Base-by-base conservation (phyloP, 1,284 basidiomycete genomes). In the Nidula niveotomentosa region DNA sequence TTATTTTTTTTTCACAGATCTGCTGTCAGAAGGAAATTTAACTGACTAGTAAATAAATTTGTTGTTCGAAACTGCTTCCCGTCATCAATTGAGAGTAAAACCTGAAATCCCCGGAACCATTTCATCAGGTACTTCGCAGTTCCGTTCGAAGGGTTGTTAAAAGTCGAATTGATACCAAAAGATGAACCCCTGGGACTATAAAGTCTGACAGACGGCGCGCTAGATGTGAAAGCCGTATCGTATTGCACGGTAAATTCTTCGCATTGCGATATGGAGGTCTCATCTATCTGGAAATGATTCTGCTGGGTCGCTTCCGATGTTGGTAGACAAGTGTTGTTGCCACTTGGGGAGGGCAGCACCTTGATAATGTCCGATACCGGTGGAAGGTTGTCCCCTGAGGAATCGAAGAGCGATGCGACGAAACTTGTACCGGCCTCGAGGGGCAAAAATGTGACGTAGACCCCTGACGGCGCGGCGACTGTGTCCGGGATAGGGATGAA, bases 401-500 rank as follows among this genome's bases (percentile, higher is more conserved):
- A 68, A 62, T 81, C 76, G 56, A 84, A 78, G 36, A 87, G 73
- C 9, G 82, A 81, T 0, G 81, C 81, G 51, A 88, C 63, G 56
- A 86, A 85, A 18, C 68, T 63, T 5, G 79, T 77, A 35, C 75
- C 77, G 2, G 72, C 76, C 3, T 73, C 58, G 13, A 85, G 69
- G 8, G 85, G 85, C 2, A 86, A 68, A 62, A 81, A 83, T 2
- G 77, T 75, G 56, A 85, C 69, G 23, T 66, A 65, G 13, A 80
- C 72, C 3, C 79, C 70, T 8, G 67, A 74, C 5, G 73, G 72
- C 55, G 73, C 67, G 23, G 73, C 64, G 8, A 69, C 64, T 37
- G 70, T 62, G 54, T 79, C 71, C 8, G 77, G 74, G 50, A 86
- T 72, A 10, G 74, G 68, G 53, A 86, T 76, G 46, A 71, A 69